Percentiles rank a stretch among this genome's conserved stretches.
phyloP scores from a whole-genome alignment of 805 yeast species.

The Cyberlindnera mississippiensis region DNA sequence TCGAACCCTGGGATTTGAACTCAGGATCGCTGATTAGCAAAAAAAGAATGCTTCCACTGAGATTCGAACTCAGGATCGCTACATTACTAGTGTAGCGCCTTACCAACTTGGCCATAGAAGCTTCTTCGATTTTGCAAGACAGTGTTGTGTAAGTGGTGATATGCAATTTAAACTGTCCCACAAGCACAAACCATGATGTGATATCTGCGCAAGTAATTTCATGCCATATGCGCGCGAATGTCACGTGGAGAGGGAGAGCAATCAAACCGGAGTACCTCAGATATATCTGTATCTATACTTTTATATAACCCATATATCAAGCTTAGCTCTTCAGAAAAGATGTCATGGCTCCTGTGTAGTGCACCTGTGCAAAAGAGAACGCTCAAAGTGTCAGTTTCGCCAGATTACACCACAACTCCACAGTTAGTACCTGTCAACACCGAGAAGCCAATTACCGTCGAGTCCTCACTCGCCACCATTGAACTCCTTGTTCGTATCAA shows the following conservation, averaged over 20 bases:
- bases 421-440: conserved; percentile 32
- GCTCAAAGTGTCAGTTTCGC: conserved; percentile 8
- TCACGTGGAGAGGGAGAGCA: too few species aligned
- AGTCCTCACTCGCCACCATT: conserved; percentile 37
- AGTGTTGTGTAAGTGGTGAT: too few species aligned
- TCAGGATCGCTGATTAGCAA: background rate
- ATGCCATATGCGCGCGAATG: too few species aligned
- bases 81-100: conserved; percentile 85
- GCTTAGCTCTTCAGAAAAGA: too few species aligned
- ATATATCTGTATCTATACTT: background rate
- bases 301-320: background rate
- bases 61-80: conserved; percentile 77
- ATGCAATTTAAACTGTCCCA: too few species aligned
- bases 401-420: conserved; percentile 1
- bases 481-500: conserved; percentile 40
- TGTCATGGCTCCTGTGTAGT: conserved; percentile 13
- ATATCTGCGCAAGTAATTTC: too few species aligned
- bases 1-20: background rate
- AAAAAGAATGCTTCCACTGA: conserved; percentile 56
- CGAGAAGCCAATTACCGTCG: conserved; percentile 33
- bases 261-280: too few species aligned
- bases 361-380: conserved; percentile 2
- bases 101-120: conserved; percentile 63
- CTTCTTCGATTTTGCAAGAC: conserved; percentile 11
- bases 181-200: too few species aligned